Conservation (phyloP, 2,329 filamentous ascomycete species). For the Paracorniculantispora psalliotae region DNA sequence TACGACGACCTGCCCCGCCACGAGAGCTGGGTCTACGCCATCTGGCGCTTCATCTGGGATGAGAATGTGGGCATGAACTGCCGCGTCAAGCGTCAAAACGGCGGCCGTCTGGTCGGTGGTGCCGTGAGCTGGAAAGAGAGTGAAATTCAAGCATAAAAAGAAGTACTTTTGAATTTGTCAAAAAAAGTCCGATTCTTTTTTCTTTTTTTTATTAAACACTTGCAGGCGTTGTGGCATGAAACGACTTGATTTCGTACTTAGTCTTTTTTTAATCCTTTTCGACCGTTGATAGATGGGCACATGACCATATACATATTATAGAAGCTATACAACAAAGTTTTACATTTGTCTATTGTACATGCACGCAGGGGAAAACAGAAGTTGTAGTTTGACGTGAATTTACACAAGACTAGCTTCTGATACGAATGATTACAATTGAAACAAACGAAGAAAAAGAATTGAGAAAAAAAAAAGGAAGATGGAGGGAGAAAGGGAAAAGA, state of each 20-base stretch:
- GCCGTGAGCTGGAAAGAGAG: conserved; percentile 57
- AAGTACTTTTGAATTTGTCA: conserved; percentile 9
- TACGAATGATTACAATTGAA: background rate
- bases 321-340: background rate
- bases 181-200: background rate
- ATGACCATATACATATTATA: background rate
- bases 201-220: background rate
- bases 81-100: conserved; percentile 85
- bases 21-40: conserved; percentile 84
- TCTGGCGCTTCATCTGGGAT: conserved; percentile 95
- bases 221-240: background rate
- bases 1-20: conserved; percentile 84
- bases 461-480: background rate
- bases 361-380: too few relatives aligned
- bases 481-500: background rate
- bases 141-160: conserved; percentile 58
- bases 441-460: background rate
- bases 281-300: background rate
- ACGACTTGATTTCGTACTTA: background rate
- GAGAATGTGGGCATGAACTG: conserved; percentile 85
- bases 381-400: background rate
- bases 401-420: conserved; percentile 9
- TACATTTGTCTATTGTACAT: too few relatives aligned
- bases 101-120: conserved; percentile 56
- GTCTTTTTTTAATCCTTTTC: background rate